Evolutionary conservation across 2,329 filamentous ascomycete genomes (phyloP).

Genomic region (Chaetomiaceae sp.): DNA sequence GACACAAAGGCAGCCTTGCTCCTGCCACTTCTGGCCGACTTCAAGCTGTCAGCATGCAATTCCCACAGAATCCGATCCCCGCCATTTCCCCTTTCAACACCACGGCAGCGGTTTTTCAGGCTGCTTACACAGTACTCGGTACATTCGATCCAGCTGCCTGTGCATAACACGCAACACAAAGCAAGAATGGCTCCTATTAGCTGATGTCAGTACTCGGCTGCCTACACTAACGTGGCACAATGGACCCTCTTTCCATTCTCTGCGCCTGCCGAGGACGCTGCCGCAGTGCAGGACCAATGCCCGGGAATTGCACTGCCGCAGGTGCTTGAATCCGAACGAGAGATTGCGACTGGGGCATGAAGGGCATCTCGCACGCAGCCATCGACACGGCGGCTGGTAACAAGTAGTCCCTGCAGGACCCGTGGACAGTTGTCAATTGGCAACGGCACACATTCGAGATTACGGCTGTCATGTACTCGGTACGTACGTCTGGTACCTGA

Average conservation of each 20-base stretch:
- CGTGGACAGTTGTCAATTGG: too few species aligned
- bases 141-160: not conserved
- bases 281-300: not conserved
- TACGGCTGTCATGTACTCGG: too few species aligned
- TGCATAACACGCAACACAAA: too few species aligned
- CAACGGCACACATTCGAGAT: too few species aligned
- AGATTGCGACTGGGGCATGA: conserved; percentile 2
- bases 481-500: too few species aligned
- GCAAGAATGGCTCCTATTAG: too few species aligned
- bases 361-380: too few species aligned
- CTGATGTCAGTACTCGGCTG: not conserved
- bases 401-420: conserved; percentile 1
- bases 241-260: too few species aligned
- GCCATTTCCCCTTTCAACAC: conserved; percentile 13
- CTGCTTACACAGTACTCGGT: too few species aligned
- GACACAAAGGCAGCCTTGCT: not conserved
- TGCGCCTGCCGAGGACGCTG: too few species aligned
- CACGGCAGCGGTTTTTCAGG: not conserved
- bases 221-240: not conserved
- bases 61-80: conserved; percentile 23
- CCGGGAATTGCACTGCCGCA: not conserved
- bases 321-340: conserved; percentile 1
- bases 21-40: conserved; percentile 14
- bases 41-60: conserved; percentile 19
- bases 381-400: too few species aligned